phyloP scores from a whole-genome alignment of 2,329 filamentous ascomycete species.

The Paecilomyces fulvus region DNA sequence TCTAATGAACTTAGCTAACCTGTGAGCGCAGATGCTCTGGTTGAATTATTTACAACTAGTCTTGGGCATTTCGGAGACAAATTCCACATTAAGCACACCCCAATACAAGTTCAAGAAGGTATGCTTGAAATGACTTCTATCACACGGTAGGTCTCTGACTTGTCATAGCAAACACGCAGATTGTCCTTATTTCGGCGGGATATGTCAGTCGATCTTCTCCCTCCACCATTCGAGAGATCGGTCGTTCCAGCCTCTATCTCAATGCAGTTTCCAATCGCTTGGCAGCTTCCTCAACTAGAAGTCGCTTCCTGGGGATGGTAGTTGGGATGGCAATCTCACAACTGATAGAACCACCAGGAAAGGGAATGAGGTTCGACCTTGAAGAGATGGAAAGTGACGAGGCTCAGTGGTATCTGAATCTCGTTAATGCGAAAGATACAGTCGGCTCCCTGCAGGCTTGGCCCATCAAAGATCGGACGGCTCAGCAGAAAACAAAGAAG shows the following conservation, averaged over 20 bases:
- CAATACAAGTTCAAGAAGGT: conserved; percentile 85
- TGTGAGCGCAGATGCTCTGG: conserved; percentile 26
- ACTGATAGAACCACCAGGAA: conserved; percentile 58
- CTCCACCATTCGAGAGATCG: conserved; percentile 58
- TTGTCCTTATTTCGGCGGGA: conserved; percentile 67
- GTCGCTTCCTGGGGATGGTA: conserved; percentile 79
- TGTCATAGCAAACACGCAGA: conserved; percentile 64
- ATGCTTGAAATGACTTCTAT: conserved; percentile 11
- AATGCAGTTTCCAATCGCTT: conserved; percentile 78
- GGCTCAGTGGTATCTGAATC: conserved; percentile 62
- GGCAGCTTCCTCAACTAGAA: conserved; percentile 62
- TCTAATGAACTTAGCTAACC: conserved; percentile 1
- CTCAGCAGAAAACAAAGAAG: conserved; percentile 11
- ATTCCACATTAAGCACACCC: conserved; percentile 76
- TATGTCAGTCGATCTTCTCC: conserved; percentile 61
- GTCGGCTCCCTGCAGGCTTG: conserved; percentile 52
- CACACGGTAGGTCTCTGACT: conserved; percentile 13
- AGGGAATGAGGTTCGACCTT: conserved; percentile 72
- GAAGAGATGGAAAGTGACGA: conserved; percentile 69
- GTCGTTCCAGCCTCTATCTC: conserved; percentile 66
- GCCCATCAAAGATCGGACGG: conserved; percentile 13
- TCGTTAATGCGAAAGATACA: conserved; percentile 56
- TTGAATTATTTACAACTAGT: conserved; percentile 54
- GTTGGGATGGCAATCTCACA: conserved; percentile 66
- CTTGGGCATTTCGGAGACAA: conserved; percentile 73